Base-by-base conservation (phyloP, 2,329 filamentous ascomycete species). In the Pezicula neosporulosa region DNA sequence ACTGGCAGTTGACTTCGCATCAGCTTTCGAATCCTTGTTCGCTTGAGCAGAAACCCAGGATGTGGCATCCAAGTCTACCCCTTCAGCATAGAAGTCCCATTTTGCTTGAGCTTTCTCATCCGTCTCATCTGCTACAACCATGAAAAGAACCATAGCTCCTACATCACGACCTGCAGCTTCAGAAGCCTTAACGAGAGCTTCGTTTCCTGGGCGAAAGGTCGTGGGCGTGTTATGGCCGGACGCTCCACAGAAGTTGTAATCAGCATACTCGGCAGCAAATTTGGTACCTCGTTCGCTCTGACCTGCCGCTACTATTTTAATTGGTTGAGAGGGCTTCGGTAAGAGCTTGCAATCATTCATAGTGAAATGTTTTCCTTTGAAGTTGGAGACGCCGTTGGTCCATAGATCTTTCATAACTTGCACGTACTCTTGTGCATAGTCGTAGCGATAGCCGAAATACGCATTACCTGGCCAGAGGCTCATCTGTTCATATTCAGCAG, bases 331-430 rank as follows among this genome's bases (percentile, higher is more conserved):
- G 9, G 48, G 48, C 21, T 37, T 36, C 44, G 48, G 48, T 6
- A 58, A 63, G 27, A 65, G 53, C 48, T 61, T 64, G 58, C 63
- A 64, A 54, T 65, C 63, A 1, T 64, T 60, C 63, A 65, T 65
- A 28, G 53, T 52, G 56, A 65, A 65, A 41, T 65, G 54, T 41
- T 60, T 57, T 5, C 63, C 63, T 54, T 64, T 61, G 52, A 65
- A 58, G 43, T 63, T 56, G 15, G 58, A 62, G n/a, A 59, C 56
- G 10, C 63, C 62, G 13, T 55, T 52, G 13, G 56, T 48, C 63
- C 63, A 65, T 15, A 65, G 56, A 13, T 65, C 62, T 48, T 63
- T 62, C 60, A 65, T 62, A 15, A 64, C 55, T 50, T 60, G 53
- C 24, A 65, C 63, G 48, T 65, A 63, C 44, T 65, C 62, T 27